These are phyloP conservation scores for Tetracladium setigerum DNA, from an alignment of 495 filamentous ascomycete species.

Conservation along the genomic window DNA sequence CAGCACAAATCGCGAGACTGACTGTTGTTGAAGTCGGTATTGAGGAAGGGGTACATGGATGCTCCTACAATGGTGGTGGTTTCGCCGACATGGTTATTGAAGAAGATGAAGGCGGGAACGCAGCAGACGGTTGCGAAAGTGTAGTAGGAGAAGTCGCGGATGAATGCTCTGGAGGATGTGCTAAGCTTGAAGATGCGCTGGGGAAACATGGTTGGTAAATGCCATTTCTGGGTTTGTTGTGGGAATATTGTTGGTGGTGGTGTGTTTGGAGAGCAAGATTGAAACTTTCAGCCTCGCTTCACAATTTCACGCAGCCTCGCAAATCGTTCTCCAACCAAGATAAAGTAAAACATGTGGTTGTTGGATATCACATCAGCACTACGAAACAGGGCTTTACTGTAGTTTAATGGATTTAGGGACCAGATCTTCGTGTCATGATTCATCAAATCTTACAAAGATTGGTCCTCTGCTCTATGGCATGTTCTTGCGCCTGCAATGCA, in stretches of 20 bases:
- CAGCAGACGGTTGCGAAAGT: constrained; percentile 49
- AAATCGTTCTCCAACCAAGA: too few relatives aligned
- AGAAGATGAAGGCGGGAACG: constrained; percentile 56
- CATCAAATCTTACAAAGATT: too few relatives aligned
- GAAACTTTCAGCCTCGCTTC: too few relatives aligned
- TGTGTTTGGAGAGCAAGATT: too few relatives aligned
- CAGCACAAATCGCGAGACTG: constrained; percentile 46
- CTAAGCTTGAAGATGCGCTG: constrained; percentile 4
- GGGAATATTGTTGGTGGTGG: neutral
- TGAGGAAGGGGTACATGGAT: constrained; percentile 74
- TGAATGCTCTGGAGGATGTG: constrained; percentile 4
- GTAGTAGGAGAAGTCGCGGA: constrained; percentile 32
- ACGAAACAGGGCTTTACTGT: too few relatives aligned
- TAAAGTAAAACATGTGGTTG: too few relatives aligned
- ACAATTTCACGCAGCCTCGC: too few relatives aligned
- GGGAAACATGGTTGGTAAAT: constrained; percentile 9
- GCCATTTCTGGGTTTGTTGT: neutral
- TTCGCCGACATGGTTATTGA: constrained; percentile 54
- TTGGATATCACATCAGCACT: too few relatives aligned
- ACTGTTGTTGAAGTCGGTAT: constrained; percentile 51
- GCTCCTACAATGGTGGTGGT: constrained; percentile 57
- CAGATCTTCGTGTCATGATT: too few relatives aligned
- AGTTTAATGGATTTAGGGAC: too few relatives aligned
- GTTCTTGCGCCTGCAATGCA: constrained; percentile 21
- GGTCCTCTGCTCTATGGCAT: too few relatives aligned